Conservation (phyloP, 2,329 filamentous ascomycete species). For the Microascus cirrosus region DNA sequence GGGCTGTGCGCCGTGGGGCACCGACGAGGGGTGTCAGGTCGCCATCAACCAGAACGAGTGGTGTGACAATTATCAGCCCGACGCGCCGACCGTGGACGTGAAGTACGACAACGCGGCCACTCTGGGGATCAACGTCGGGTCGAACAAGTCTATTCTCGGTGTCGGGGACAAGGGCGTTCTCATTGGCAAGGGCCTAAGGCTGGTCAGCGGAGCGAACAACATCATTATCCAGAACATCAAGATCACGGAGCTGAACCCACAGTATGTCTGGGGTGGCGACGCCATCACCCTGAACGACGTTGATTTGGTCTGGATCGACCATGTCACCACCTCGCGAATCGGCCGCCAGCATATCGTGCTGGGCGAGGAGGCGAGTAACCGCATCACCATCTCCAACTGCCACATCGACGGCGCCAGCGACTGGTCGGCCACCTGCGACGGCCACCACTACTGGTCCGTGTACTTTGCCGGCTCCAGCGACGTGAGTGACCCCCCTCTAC, state of each 20-base stretch:
- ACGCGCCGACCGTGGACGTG: slow-evolving; percentile 31
- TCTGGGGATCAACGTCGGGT: slow-evolving; percentile 37
- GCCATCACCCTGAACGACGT: slow-evolving; percentile 39
- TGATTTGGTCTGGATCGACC: slow-evolving; percentile 39
- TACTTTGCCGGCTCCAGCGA: slow-evolving; percentile 47
- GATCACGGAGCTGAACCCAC: slow-evolving; percentile 42
- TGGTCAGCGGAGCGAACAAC: slow-evolving; percentile 25
- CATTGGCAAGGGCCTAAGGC: slow-evolving; percentile 44
- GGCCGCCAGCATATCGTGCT: slow-evolving; percentile 51
- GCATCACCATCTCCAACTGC: slow-evolving; percentile 49
- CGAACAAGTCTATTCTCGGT: slow-evolving; percentile 48
- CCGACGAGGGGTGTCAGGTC: slow-evolving; percentile 38
- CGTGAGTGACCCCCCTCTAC: slow-evolving; percentile 4
- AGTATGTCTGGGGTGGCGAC: slow-evolving; percentile 50
- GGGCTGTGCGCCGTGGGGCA: slow-evolving; percentile 49
- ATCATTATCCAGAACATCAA: slow-evolving; percentile 51
- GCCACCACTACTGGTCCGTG: slow-evolving; percentile 48
- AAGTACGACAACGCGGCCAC: slow-evolving; percentile 40
- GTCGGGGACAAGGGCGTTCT: slow-evolving; percentile 40
- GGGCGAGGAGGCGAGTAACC: slow-evolving; percentile 38
- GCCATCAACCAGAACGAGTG: slow-evolving; percentile 49
- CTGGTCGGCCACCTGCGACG: slow-evolving; percentile 47
- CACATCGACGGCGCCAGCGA: slow-evolving; percentile 42
- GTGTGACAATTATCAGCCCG: slow-evolving; percentile 46
- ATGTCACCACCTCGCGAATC: slow-evolving; percentile 44